Evolutionary conservation across 2,329 filamentous ascomycete genomes (phyloP).

Genomic region (Colletotrichum sp.): DNA sequence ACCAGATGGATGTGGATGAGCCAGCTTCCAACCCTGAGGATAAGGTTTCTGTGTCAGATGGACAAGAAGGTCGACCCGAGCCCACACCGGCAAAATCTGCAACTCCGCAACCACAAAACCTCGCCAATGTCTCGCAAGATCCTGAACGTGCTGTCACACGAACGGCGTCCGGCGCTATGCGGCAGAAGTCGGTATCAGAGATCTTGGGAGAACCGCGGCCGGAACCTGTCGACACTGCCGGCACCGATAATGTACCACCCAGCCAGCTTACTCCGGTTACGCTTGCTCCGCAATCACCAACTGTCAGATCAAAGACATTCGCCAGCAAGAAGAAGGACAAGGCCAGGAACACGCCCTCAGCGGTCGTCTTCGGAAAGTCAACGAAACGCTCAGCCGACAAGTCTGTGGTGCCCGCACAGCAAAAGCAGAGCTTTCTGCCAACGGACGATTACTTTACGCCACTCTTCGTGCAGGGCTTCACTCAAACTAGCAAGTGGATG

Average conservation of each 20-base stretch:
- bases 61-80: not conserved
- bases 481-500: conserved; percentile 62
- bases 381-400: conserved; percentile 55
- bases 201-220: conserved; percentile 63
- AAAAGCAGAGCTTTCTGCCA: conserved; percentile 48
- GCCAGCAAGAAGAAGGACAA: conserved; percentile 55
- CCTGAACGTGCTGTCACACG: conserved; percentile 67
- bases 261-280: conserved; percentile 46
- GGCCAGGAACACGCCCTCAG: conserved; percentile 72
- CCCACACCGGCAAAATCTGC: not conserved
- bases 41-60: not conserved
- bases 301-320: conserved; percentile 29
- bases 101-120: conserved; percentile 20
- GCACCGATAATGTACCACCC: conserved; percentile 30
- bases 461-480: conserved; percentile 64
- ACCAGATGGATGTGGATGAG: conserved; percentile 40
- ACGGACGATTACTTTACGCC: conserved; percentile 70
- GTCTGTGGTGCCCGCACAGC: conserved; percentile 42
- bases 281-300: conserved; percentile 49
- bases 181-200: conserved; percentile 76
- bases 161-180: conserved; percentile 72
- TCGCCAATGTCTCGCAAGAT: conserved; percentile 27
- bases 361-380: conserved; percentile 79
- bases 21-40: conserved; percentile 23
- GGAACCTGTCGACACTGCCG: conserved; percentile 38